Evolutionary conservation across 805 yeast genomes (phyloP), one percentile per base, ranked within the genome.

Genomic region (Yamadazyma philogaea): DNA sequence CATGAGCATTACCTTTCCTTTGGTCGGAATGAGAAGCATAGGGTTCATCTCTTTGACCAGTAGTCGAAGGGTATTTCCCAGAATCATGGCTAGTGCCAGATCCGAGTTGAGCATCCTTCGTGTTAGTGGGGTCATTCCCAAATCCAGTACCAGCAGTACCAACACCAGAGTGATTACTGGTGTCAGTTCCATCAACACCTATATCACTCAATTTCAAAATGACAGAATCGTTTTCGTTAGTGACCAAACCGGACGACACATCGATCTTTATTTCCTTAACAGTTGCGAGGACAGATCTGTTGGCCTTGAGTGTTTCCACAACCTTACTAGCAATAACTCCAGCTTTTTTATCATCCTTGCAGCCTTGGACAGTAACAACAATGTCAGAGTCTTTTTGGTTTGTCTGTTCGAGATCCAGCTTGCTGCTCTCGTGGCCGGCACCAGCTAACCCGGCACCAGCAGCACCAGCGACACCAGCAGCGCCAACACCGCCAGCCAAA

Each of bases 391-490:
- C 47, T 36, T 71, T 42, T 7, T 33, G n/a, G 17, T 20, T 30
- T 22, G 27, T 24, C 37, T 12, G 37, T 3, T 4, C 4, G 5
- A n/a, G 37, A 4, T 8, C 14, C 28, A n/a, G n/a, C 21, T 19
- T 34, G 14, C 14, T 30, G 28, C 4, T 14, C 3, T 30, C 30
- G 17, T 34, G 18, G 12, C 32, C 36, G 21, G 30, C 12, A 12
- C 30, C 28, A 35, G n/a, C n/a, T n/a, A n/a, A n/a, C n/a, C 18
- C 16, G 10, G 40, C 30, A 21, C 27, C 43, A 30, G 30, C 26
- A 34, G 22, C 34, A 30, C 39, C 32, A 26, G 86, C 78, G 56
- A 84, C 71, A 77, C 89, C 90, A 66, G 74, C 77, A 50, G 78
- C 70, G 45, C 74, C 75, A 21, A 68, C 69, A 35, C 59, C 49